Conservation (phyloP, 1,139 yeast species). For the Entelexis paramagnoliae region DNA sequence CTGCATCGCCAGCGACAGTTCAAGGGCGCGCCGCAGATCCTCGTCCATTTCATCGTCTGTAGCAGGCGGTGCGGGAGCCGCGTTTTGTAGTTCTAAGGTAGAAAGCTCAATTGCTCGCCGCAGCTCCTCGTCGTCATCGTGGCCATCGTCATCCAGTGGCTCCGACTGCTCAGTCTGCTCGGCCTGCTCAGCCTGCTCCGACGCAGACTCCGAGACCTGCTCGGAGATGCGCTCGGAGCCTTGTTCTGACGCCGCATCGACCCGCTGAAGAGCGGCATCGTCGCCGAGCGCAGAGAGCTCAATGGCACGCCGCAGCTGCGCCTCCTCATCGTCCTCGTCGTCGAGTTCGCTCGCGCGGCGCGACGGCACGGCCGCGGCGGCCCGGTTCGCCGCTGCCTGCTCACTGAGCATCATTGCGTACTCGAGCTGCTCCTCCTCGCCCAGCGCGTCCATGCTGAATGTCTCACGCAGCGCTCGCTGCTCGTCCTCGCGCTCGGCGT, state of each 20-base stretch:
- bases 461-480: constrained; percentile 11
- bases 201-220: too few species aligned
- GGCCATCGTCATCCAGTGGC: too few species aligned
- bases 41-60: constrained; percentile 23
- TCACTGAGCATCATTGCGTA: constrained; percentile 36
- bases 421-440: constrained; percentile 38
- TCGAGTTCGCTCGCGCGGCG: not conserved
- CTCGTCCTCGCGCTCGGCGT: constrained; percentile 24
- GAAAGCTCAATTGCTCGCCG: too few species aligned
- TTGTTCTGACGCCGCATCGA: too few species aligned
- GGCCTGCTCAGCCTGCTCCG: too few species aligned
- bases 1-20: constrained; percentile 10
- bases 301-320: constrained; percentile 7
- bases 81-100: too few species aligned
- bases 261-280: too few species aligned
- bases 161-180: too few species aligned
- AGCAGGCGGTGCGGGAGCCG: too few species aligned
- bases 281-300: not conserved
- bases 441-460: constrained; percentile 23
- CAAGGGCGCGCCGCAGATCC: constrained; percentile 25
- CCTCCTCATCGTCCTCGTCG: constrained; percentile 5
- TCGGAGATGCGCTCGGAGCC: too few species aligned
- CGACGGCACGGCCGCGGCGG: not conserved
- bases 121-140: too few species aligned
- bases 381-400: constrained; percentile 4